These are phyloP conservation scores for Penicillium subrubescens DNA, from an alignment of 495 filamentous ascomycete species.

Conservation along the genomic window DNA sequence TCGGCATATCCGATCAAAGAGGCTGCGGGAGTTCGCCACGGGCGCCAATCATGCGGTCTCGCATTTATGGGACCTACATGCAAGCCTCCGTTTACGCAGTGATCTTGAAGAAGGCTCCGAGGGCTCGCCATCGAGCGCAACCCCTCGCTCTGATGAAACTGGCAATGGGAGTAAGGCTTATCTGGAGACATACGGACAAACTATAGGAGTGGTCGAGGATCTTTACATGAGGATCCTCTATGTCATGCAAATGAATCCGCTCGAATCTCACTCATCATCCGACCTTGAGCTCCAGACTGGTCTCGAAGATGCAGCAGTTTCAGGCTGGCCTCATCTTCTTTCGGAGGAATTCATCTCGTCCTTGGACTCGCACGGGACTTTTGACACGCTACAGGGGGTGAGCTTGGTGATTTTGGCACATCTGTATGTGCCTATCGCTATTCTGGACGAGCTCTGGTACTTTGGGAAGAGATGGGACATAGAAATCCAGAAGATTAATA, in stretches of 20 bases:
- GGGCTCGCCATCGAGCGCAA: background rate
- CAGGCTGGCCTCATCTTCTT: conserved; percentile 25
- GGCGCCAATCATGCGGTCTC: conserved; percentile 17
- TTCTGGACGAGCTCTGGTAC: conserved; percentile 28
- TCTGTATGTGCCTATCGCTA: conserved; percentile 23
- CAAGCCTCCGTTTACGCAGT: background rate
- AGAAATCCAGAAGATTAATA: conserved; percentile 28
- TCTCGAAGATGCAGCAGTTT: conserved; percentile 33
- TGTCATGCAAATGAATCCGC: conserved; percentile 24
- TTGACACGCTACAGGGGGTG: conserved; percentile 2
- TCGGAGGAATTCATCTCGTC: conserved; percentile 21
- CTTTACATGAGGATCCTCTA: conserved; percentile 35
- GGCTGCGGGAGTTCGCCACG: conserved; percentile 11
- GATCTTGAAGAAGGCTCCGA: background rate
- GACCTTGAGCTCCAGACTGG: conserved; percentile 28
- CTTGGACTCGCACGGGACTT: conserved; percentile 10
- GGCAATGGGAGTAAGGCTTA: background rate
- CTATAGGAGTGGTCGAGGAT: conserved; percentile 32
- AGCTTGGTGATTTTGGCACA: conserved; percentile 28
- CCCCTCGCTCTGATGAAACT: background rate
- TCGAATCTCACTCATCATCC: conserved; percentile 6
- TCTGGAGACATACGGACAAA: conserved; percentile 9
- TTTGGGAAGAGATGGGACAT: conserved; percentile 14
- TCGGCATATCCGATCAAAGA: background rate
- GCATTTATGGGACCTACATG: conserved; percentile 7